Evolutionary conservation across 208 protist genomes (phyloP).

Genomic region (Crithidia mellificae): DNA sequence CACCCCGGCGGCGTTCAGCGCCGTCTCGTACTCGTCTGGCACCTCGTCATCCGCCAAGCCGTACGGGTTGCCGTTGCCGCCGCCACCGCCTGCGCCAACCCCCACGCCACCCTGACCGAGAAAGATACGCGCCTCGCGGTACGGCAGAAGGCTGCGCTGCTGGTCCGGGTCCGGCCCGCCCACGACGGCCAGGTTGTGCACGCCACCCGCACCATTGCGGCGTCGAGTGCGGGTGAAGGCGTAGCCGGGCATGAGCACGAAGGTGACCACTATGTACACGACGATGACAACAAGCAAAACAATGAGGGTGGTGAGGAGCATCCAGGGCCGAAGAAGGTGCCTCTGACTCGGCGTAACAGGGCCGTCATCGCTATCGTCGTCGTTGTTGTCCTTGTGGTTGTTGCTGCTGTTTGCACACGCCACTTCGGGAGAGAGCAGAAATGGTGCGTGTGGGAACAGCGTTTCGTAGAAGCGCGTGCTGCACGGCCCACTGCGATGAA

Average conservation of each 20-base stretch:
- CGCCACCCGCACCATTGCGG: background rate
- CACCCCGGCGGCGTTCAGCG: constrained; percentile 10
- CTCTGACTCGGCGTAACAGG: background rate
- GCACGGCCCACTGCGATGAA: background rate
- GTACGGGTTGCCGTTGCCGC: background rate
- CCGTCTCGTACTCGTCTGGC: constrained; percentile 20
- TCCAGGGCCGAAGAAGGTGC: constrained; percentile 11
- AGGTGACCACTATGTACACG: background rate
- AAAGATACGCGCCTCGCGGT: constrained; percentile 7
- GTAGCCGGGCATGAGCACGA: constrained; percentile 12
- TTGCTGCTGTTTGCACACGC: background rate
- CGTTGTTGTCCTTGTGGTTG: background rate
- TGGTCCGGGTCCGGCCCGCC: background rate
- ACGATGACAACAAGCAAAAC: constrained; percentile 2
- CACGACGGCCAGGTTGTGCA: background rate
- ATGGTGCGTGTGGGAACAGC: background rate
- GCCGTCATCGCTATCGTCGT: background rate
- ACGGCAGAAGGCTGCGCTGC: constrained; percentile 9
- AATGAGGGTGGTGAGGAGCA: constrained; percentile 15
- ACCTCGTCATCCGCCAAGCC: background rate
- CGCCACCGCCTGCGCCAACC: background rate
- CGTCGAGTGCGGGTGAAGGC: constrained; percentile 7
- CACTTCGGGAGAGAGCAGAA: constrained; percentile 9
- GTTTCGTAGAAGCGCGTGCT: constrained; percentile 16
- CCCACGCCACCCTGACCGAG: background rate